Evolutionary conservation across 1,284 basidiomycete genomes (phyloP), one percentile per base, ranked within the genome.

Genomic region (Stygiomarasmius scandens): DNA sequence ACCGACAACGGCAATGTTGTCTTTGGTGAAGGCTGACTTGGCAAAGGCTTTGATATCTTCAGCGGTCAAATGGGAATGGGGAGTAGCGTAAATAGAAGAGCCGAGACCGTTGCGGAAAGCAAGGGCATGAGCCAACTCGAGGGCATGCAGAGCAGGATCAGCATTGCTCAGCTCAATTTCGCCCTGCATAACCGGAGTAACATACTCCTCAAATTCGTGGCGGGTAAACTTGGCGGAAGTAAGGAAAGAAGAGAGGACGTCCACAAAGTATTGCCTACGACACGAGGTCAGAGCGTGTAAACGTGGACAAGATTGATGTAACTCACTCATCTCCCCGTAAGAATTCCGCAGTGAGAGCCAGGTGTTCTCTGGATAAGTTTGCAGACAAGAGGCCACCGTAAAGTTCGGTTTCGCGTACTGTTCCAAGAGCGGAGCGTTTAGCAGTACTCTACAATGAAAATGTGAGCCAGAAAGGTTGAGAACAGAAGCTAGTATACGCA

Each of bases 241-340:
- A 67, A 96, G 73, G 73, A 92, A 89, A 47, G 92, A 92, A 38
- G 92, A 83, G 63, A 97, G 86, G 62, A 95, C 79, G 67, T 93
- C 89, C 49, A 95, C 87, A 77, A 97, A 97, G 80, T 89, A 91
- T 52, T 81, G 74, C 74, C 95, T 96, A 71, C 12, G 38, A 43
- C 10, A 34, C 54, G 22, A n/a, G 25, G 29, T 62, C 12, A 59
- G 52, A 50, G 44, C 38, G 14, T 24, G 16, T 16, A 19, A 45
- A 47, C 38, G 44, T 32, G 49, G 53, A 34, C 32, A 51, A 57
- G 47, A 59, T 23, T 58, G 50, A 22, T 16, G 22, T 41, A 44
- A 92, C 93, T 80, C 75, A 98, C 96, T 98, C 96, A 73, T 99
- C 95, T 53, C 94, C 96, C 61, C 90, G 87, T 66, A 98, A 78